Evolutionary conservation across 2,329 filamentous ascomycete genomes (phyloP).

Genomic region (Sclerotinia borealis): DNA sequence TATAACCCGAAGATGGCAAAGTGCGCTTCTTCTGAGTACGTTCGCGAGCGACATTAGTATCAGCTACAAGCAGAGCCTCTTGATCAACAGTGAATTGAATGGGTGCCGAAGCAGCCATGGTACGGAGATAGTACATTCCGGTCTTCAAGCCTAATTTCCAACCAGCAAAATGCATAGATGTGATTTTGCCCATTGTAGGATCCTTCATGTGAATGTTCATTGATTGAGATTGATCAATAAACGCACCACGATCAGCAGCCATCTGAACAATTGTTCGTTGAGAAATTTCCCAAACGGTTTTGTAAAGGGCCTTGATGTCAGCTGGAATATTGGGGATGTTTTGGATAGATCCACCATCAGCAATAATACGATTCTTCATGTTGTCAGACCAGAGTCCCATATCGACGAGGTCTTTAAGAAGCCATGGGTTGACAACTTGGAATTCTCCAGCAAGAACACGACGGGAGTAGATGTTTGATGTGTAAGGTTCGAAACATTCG

Average conservation of each 20-base stretch:
- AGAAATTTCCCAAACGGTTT: slow-evolving; percentile 99
- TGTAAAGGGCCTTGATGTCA: slow-evolving; percentile 95
- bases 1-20: slow-evolving; percentile 41
- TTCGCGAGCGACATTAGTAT: slow-evolving; percentile 68
- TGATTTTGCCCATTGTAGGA: slow-evolving; percentile 99
- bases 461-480: slow-evolving; percentile 98
- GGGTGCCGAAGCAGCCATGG: slow-evolving; percentile 90
- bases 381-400: slow-evolving; percentile 97
- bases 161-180: slow-evolving; percentile 97
- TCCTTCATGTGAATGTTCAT: slow-evolving; percentile 99
- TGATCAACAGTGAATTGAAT: slow-evolving; percentile 99
- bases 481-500: slow-evolving; percentile 99
- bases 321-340: slow-evolving; percentile 94
- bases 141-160: slow-evolving; percentile 99
- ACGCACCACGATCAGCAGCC: slow-evolving; percentile 96
- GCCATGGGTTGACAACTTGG: slow-evolving; percentile 98
- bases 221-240: slow-evolving; percentile 98
- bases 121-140: slow-evolving; percentile 99
- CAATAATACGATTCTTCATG: slow-evolving; percentile 99
- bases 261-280: slow-evolving; percentile 95
- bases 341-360: slow-evolving; percentile 91
- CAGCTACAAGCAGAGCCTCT: slow-evolving; percentile 81
- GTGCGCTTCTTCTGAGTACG: slow-evolving; percentile 61
- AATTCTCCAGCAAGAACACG: slow-evolving; percentile 97
- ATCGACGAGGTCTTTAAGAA: slow-evolving; percentile 96